A percentile compares a stretch with the other conserved stretches of the same genome.
Conservation (phyloP, 2,329 filamentous ascomycete genomes). For the Fusarium aywerte region DNA sequence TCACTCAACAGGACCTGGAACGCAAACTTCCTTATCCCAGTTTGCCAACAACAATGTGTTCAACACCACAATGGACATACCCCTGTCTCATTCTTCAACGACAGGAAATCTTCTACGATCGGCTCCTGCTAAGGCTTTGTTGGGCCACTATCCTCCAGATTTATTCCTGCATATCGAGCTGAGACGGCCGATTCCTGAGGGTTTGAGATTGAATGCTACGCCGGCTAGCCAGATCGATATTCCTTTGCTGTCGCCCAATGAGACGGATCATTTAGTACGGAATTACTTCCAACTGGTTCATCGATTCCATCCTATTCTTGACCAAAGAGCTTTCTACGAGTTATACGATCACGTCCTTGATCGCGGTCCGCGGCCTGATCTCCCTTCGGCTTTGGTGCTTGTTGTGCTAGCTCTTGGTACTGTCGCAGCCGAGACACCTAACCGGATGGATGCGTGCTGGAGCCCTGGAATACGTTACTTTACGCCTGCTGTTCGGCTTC, state of each 20-base stretch:
- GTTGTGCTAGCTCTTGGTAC: conserved; percentile 27
- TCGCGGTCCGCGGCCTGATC: conserved; percentile 8
- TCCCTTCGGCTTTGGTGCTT: conserved; percentile 22
- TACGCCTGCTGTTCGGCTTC: conserved; percentile 21
- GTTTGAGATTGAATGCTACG: conserved; percentile 13
- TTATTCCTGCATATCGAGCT: conserved; percentile 35
- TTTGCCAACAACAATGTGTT: conserved; percentile 39
- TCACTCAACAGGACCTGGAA: conserved; percentile 22
- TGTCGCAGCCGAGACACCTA: conserved; percentile 26
- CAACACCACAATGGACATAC: conserved; percentile 40
- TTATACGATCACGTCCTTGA: conserved; percentile 14
- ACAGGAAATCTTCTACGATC: conserved; percentile 29
- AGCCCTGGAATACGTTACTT: conserved; percentile 27
- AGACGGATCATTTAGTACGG: conserved; percentile 17
- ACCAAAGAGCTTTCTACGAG: conserved; percentile 18
- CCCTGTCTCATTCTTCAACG: conserved; percentile 33
- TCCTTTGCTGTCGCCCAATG: conserved; percentile 1
- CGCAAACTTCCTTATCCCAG: conserved; percentile 19
- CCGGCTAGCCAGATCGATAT: conserved; percentile 27
- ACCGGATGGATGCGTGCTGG: conserved; percentile 18
- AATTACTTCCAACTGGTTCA: conserved; percentile 37
- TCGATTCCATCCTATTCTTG: conserved; percentile 32
- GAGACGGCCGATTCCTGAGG: conserved; percentile 18
- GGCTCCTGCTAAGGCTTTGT: conserved; percentile 21
- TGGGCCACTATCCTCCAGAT: conserved; percentile 33